phyloP scores from a whole-genome alignment of 192 early-diverging fungal genomes.

The Rhizophagus sp. region DNA sequence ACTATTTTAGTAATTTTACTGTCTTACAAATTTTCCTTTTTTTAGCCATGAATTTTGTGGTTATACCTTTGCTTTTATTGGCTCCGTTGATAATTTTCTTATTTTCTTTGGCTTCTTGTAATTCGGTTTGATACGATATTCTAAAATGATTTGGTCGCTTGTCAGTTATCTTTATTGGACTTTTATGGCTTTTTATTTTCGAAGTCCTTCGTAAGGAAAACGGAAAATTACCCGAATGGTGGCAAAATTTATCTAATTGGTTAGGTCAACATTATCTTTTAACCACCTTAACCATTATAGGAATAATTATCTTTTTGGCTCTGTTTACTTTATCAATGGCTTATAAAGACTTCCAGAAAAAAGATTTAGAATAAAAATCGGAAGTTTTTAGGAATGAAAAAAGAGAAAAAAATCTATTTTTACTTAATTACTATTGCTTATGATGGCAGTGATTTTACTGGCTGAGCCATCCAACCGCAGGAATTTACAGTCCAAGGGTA shows the following conservation, averaged over 20 bases:
- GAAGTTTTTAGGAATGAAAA: too few relatives aligned
- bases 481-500: too few relatives aligned
- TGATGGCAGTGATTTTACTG: too few relatives aligned
- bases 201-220: not conserved
- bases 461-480: too few relatives aligned
- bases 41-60: constrained; percentile 11
- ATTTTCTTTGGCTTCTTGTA: constrained; percentile 12
- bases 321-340: constrained; percentile 14
- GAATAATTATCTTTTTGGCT: constrained; percentile 11
- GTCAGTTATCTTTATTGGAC: not conserved
- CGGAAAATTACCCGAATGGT: constrained; percentile 16
- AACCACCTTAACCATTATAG: constrained; percentile 24
- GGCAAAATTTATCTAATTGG: not conserved
- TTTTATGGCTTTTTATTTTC: not conserved
- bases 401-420: too few relatives aligned
- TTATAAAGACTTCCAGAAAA: constrained; percentile 9
- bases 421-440: too few relatives aligned
- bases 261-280: constrained; percentile 25
- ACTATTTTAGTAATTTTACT: constrained; percentile 24
- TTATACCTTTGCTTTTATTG: constrained; percentile 11
- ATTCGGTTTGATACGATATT: constrained; percentile 21
- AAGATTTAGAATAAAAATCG: constrained; percentile 15
- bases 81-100: constrained; percentile 11
- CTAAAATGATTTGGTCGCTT: constrained; percentile 24
- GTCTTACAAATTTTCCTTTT: constrained; percentile 11